Evolutionary conservation across 2,329 filamentous ascomycete species (phyloP).

Genomic region (Hirsutella rhossiliensis): DNA sequence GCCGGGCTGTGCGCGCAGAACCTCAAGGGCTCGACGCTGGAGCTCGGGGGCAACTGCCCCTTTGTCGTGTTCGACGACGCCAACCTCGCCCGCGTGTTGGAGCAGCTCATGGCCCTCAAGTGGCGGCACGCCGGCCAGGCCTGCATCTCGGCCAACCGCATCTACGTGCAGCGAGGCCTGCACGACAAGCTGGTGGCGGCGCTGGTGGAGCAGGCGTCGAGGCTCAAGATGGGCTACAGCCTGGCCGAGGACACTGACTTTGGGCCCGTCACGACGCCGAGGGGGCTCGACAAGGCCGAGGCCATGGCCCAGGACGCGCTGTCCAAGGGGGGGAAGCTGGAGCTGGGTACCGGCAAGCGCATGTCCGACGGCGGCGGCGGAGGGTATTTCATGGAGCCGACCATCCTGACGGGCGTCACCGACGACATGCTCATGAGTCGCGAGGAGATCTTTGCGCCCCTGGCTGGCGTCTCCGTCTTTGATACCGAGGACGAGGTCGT

Average conservation of each 20-base stretch:
- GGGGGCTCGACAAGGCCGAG: conserved; percentile 21
- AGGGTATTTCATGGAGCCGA: conserved; percentile 57
- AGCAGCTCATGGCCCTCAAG: conserved; percentile 49
- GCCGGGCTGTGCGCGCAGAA: conserved; percentile 46
- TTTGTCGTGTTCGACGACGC: conserved; percentile 57
- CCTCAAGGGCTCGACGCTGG: conserved; percentile 56
- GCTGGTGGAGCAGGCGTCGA: conserved; percentile 36
- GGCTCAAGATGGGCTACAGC: conserved; percentile 51
- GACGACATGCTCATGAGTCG: conserved; percentile 52
- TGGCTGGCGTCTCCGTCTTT: conserved; percentile 58
- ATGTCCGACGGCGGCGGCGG: conserved; percentile 33
- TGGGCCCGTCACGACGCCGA: conserved; percentile 22
- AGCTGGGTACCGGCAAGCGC: conserved; percentile 44
- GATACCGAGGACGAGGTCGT: conserved; percentile 60
- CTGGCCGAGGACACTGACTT: conserved; percentile 24
- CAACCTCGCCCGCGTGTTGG: conserved; percentile 53
- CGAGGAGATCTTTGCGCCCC: conserved; percentile 63
- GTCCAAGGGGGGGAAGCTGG: conserved; percentile 43
- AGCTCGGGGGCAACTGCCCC: conserved; percentile 59
- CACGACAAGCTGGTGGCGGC: conserved; percentile 48
- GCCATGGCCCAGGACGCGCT: conserved; percentile 47
- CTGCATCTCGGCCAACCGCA: conserved; percentile 52
- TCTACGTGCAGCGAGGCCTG: conserved; percentile 48
- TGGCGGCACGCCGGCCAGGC: conserved; percentile 65
- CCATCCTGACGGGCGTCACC: conserved; percentile 55